Conservation (phyloP, 2,329 filamentous ascomycete genomes). For the Dactylellina drechsleri region DNA sequence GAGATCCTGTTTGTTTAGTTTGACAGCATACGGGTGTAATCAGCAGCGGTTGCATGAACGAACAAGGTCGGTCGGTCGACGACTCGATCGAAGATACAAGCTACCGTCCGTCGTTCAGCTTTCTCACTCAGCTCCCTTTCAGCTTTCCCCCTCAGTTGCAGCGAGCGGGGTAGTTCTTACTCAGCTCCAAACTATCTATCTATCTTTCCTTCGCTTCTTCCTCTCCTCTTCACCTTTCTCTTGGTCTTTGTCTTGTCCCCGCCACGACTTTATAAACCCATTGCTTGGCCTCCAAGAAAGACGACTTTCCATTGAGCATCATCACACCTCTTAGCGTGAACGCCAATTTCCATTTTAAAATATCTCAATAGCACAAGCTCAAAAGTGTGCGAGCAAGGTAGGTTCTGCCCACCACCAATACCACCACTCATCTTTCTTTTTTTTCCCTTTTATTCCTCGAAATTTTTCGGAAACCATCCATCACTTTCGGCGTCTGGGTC, state of each 20-base stretch:
- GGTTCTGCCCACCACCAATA: constrained; percentile 21
- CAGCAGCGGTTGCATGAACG: constrained; percentile 7
- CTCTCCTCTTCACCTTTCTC: constrained; percentile 10
- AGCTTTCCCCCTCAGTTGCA: not conserved
- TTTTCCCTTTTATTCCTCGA: constrained; percentile 32
- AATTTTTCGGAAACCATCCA: constrained; percentile 51
- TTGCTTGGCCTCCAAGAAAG: constrained; percentile 16
- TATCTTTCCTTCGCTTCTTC: constrained; percentile 1
- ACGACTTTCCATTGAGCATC: not conserved
- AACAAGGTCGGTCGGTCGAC: not conserved
- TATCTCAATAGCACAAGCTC: constrained; percentile 43
- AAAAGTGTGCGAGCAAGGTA: constrained; percentile 41
- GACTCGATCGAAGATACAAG: not conserved
- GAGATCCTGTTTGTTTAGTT: not conserved
- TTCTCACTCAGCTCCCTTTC: constrained; percentile 7
- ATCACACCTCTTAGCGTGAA: constrained; percentile 29
- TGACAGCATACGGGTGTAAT: constrained; percentile 9
- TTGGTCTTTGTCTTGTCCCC: not conserved
- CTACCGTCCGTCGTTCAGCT: not conserved
- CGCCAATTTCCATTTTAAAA: constrained; percentile 36
- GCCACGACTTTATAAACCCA: constrained; percentile 12
- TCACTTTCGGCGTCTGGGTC: constrained; percentile 23
- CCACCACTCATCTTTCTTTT: constrained; percentile 17
- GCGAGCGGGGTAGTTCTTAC: constrained; percentile 16
- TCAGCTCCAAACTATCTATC: not conserved